Conservation (phyloP, 371 early-diverging fungal species). For the Syncephalis fuscata region DNA sequence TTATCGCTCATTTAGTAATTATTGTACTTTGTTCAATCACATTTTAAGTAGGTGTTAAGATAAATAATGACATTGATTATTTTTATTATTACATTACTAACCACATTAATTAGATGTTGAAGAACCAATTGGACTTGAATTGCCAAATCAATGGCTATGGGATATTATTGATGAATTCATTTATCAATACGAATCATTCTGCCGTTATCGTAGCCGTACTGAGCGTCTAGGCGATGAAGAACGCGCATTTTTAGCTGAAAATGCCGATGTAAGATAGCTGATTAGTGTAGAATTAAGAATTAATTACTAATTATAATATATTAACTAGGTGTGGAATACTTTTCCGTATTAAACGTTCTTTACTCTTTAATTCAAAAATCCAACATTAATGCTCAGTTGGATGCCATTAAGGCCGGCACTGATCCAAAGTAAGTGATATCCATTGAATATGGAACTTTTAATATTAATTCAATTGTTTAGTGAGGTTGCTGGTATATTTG, state of each 20-base stretch:
- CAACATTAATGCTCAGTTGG: slow-evolving; percentile 80
- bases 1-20: slow-evolving; percentile 84
- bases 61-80: no score
- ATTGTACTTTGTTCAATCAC: slow-evolving; percentile 90
- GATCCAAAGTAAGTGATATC: slow-evolving; percentile 42
- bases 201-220: slow-evolving; percentile 74
- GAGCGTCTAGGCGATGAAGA: slow-evolving; percentile 70
- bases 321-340: slow-evolving; percentile 74
- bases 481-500: slow-evolving; percentile 66
- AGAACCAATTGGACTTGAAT: slow-evolving; percentile 66
- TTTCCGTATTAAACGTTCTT: slow-evolving; percentile 85
- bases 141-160: slow-evolving; percentile 97
- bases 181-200: slow-evolving; percentile 95
- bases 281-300: slow-evolving; percentile 1
- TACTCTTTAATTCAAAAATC: slow-evolving; percentile 89
- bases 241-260: slow-evolving; percentile 57
- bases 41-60: slow-evolving; percentile 64
- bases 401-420: slow-evolving; percentile 71
- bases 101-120: slow-evolving; percentile 38
- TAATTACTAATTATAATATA: background rate
- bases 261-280: slow-evolving; percentile 56
- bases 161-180: slow-evolving; percentile 97
- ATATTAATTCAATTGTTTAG: no score
- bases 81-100: slow-evolving; percentile 2
- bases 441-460: background rate